phyloP scores from a whole-genome alignment of 768 basidiomycete genomes.

The Rhizopogon vesiculosus region DNA sequence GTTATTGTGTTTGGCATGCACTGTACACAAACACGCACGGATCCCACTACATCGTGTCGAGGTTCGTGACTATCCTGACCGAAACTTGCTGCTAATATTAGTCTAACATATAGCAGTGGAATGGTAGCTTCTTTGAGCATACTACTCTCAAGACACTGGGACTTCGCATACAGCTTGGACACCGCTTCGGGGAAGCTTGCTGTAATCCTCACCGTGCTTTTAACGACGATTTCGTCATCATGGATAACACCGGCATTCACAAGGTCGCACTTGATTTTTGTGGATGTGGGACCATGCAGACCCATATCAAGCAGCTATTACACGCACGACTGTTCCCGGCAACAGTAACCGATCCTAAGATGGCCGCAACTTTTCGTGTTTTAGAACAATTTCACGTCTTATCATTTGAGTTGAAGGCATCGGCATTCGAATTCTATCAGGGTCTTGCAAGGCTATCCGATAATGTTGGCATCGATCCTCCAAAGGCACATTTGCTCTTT shows the following conservation, averaged over 20 bases:
- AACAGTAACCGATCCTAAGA: constrained; percentile 4
- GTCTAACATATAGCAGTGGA: constrained; percentile 12
- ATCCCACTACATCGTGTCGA: neutral
- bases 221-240: constrained; percentile 12
- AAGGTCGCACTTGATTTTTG: neutral
- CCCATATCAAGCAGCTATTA: constrained; percentile 8
- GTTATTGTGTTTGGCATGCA: neutral
- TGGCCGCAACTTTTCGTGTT: constrained; percentile 15
- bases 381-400: constrained; percentile 12
- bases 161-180: constrained; percentile 18
- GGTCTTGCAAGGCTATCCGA: constrained; percentile 17
- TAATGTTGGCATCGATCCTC: constrained; percentile 15
- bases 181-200: constrained; percentile 11
- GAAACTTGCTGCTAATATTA: neutral
- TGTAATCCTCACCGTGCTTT: neutral
- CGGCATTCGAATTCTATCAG: constrained; percentile 18
- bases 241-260: constrained; percentile 8
- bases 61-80: neutral
- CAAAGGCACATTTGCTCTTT: neutral
- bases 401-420: constrained; percentile 9
- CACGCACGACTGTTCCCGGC: constrained; percentile 5
- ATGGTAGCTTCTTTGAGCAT: constrained; percentile 11
- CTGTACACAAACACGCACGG: neutral
- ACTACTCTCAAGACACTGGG: constrained; percentile 14
- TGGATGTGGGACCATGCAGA: neutral